Conservation (phyloP, 768 basidiomycete genomes). For the Pulveroboletus ravenelii region DNA sequence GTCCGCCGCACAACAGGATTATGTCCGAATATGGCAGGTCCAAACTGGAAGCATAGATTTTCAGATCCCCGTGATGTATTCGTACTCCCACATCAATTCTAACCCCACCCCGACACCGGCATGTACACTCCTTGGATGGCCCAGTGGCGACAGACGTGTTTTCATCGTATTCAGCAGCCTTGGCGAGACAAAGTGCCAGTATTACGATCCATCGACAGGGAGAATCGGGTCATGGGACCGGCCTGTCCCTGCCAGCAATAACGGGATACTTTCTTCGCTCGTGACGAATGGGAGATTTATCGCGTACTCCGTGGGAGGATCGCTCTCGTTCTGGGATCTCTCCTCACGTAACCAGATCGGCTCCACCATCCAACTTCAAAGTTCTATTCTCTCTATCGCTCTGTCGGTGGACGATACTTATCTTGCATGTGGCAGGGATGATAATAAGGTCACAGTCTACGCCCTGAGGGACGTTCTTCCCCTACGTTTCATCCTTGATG, state of each 20-base stretch:
- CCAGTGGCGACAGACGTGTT: not conserved
- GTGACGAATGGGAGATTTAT: not conserved
- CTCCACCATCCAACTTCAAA: not conserved
- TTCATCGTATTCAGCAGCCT: not conserved
- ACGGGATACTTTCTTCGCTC: not conserved
- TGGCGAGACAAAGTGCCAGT: fast-evolving
- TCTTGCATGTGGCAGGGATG: not conserved
- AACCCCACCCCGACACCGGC: not conserved
- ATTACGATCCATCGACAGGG: not conserved
- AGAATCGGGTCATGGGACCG: not conserved
- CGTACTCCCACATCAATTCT: too few relatives aligned
- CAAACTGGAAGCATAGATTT: not conserved
- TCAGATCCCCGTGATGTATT: not conserved
- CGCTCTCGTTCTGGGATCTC: not conserved
- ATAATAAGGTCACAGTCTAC: not conserved
- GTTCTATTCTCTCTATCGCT: not conserved
- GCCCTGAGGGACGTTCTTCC: not conserved
- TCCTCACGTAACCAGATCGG: not conserved
- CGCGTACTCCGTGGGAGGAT: not conserved
- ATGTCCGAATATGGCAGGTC: conserved; percentile 5
- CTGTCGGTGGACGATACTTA: not conserved
- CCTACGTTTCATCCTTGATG: not conserved
- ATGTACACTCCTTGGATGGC: not conserved
- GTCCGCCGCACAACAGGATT: not conserved
- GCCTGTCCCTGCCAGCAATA: not conserved